Evolutionary conservation across 768 basidiomycete species (phyloP).

Genomic region (Kwoniella shandongensis): DNA sequence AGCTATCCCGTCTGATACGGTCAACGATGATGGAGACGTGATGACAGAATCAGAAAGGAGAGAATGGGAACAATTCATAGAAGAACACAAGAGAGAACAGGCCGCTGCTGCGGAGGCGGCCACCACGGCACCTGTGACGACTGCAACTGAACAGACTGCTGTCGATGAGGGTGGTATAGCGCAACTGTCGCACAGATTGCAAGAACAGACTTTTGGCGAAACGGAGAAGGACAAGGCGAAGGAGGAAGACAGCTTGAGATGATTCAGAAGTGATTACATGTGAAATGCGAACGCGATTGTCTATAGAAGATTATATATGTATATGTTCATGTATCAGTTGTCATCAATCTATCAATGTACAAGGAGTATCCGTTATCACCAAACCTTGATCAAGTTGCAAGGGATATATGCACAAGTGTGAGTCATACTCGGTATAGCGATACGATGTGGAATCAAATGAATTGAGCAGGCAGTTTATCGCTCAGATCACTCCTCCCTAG

Average conservation of each 20-base stretch:
- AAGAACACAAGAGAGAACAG: conserved; percentile 18
- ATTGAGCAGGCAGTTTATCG: no score
- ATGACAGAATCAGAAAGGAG: conserved; percentile 39
- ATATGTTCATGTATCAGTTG: no score
- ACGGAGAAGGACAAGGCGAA: neutral
- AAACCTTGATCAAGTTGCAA: no score
- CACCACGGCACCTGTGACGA: neutral
- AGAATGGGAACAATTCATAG: conserved; percentile 39
- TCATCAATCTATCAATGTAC: no score
- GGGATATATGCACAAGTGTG: no score
- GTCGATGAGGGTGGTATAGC: neutral
- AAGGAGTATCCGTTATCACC: no score
- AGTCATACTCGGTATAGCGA: no score
- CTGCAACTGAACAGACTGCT: neutral
- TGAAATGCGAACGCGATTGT: neutral
- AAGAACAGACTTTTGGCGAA: neutral
- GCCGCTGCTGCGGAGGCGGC: neutral
- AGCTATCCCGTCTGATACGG: conserved; percentile 11
- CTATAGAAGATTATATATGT: no score
- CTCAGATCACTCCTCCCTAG: no score
- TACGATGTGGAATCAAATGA: no score
- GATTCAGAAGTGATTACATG: neutral
- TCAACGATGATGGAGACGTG: conserved; percentile 15
- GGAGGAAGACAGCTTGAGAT: conserved; percentile 1
- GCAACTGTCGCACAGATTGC: neutral